Conservation (phyloP, 306 rosid genomes). For the Cucumis hystrix region DNA sequence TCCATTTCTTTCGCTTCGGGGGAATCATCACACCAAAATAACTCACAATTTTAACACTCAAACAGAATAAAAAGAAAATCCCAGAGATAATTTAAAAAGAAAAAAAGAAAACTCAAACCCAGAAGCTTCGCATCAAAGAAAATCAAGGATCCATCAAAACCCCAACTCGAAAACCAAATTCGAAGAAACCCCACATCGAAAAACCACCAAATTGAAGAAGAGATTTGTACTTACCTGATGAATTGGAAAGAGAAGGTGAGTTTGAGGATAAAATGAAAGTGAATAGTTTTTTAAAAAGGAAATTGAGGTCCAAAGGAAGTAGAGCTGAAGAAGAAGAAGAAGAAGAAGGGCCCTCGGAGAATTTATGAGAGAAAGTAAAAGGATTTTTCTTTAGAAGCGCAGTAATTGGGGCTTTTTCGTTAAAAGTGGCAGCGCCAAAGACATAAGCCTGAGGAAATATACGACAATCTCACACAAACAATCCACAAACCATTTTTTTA, state of each 20-base stretch:
- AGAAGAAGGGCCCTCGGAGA: not conserved
- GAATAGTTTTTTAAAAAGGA: not conserved
- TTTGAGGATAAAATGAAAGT: not conserved
- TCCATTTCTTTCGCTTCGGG: slow-evolving; percentile 94
- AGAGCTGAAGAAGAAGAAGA: not conserved
- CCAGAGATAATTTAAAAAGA: slow-evolving; percentile 7
- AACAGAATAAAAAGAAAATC: slow-evolving; percentile 1
- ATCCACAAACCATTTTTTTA: not conserved
- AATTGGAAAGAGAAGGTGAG: not conserved
- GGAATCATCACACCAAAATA: slow-evolving; percentile 40
- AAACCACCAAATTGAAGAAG: slow-evolving; percentile 11
- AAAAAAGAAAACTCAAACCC: not conserved
- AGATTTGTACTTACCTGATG: slow-evolving; percentile 5
- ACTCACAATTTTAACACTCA: not conserved
- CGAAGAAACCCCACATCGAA: slow-evolving; percentile 15
- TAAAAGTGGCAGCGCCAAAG: not conserved
- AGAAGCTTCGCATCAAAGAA: slow-evolving; percentile 23
- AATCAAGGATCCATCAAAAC: slow-evolving; percentile 3
- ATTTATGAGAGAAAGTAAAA: not conserved
- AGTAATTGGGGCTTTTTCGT: slow-evolving; percentile 2
- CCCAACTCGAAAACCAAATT: slow-evolving; percentile 6
- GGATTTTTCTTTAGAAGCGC: not conserved
- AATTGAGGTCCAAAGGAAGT: not conserved
- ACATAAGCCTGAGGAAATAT: not conserved
- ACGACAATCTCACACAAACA: not conserved